Evolutionary conservation across 129 eudicot species (phyloP), one percentile per base, ranked within the genome.

Genomic region (Mikania micrantha): DNA sequence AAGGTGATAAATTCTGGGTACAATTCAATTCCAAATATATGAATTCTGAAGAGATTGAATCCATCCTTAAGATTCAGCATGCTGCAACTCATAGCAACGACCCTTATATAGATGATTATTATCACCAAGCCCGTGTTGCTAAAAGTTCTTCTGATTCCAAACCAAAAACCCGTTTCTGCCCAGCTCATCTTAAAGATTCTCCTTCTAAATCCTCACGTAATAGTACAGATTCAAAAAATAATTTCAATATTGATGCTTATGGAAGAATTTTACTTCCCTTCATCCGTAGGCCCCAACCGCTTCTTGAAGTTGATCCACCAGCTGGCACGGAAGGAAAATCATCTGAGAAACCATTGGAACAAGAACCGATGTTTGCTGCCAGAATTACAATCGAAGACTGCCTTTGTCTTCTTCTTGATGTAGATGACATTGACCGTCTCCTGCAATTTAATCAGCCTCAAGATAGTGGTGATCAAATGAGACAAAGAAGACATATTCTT

Each of bases 341-440:
- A 22, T 22, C 70, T 2, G 87, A 83, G 48, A 92, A 83, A 79
- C 88, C 98, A 16, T 72, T 93, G 71, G 98, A 88, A 64, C 92
- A 93, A 80, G 98, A 93, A 67, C 96, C 95, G 2, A 84, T 93
- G 96, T 86, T 93, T 60, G 96, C 96, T 38, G 98, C 95, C 3
- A 85, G 98, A 77, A 87, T 89, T 29, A 81, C 90, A 8, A 84
- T 93, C 7, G 83, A 79, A 29, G 83, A 79, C 32, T 64, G 83
- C 8, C 66, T 74, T 52, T 41, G 67, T 79, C 76, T 79, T 79
- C 79, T 79, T 53, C 79, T 74, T n/a, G 83, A 79, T 79, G 83
- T 79, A 21, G 83, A 74, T 54, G 83, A 79, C 52, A 79, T 79
- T 28, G 79, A 79, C 17, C 79, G 83, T 13, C 42, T 69, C 35